Base-by-base conservation (phyloP, 306 rosid species). In the Cucumis hystrix region DNA sequence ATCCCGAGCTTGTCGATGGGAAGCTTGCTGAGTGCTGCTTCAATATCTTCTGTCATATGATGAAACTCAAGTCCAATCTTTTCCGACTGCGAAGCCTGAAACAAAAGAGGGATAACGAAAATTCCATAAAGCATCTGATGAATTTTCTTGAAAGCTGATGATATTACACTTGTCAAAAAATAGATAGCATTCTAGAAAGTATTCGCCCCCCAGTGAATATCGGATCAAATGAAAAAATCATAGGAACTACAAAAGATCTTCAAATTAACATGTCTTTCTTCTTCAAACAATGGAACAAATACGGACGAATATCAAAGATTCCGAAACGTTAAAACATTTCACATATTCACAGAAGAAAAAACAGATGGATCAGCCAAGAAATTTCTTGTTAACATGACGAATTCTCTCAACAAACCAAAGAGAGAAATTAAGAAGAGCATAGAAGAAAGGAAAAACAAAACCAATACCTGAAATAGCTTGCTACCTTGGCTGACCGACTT, bases 401-500 rank as follows among this genome's bases (percentile, higher is more conserved):
- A 41, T 40, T 33, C 21, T 33, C 21, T 45, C 51, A 12, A 23
- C 41, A 78, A 23, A 65, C 51, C 54, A 77, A 63, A 76, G 63
- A 56, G 25, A 74, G 71, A 68, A 72, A 43, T 52, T 11, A 5
- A 33, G 41, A 25, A 49, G 10, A 11, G 14, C 18, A 7, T 7
- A 64, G 0, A n/a, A 65, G 21, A 41, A 65, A 1, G 8, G 28
- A n/a, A 56, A 60, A 25, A 16, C 23, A 64, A 5, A 63, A 17
- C 10, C 61, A 21, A 71, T 83, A 89, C 98, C 97, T 87, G 98
- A 84, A 81, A 87, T 77, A 95, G 91, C 85, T 95, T 95, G 85
- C 99, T 96, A 76, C 93, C 97, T 17, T 80, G 85, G 79, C 83
- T 87, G 69, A 88, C 88, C 71, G 84, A 81, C 84, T 81, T 76